Conservation (phyloP, 2,329 filamentous ascomycete species). For the Diaporthe citri region DNA sequence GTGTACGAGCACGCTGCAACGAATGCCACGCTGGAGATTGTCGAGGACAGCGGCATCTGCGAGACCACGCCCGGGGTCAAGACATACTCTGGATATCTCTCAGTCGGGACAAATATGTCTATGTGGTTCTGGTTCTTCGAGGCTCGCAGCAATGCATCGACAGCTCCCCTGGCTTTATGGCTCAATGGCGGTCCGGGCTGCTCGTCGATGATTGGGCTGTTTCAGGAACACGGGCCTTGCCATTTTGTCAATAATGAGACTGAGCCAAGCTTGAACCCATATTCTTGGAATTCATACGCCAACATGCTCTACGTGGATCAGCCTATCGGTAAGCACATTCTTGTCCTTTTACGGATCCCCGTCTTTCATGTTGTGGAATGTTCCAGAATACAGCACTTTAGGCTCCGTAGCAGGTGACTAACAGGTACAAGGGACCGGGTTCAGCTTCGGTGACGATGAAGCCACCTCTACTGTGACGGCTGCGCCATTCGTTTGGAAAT, state of each 20-base stretch:
- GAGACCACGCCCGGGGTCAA: conserved; percentile 37
- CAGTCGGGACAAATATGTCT: conserved; percentile 25
- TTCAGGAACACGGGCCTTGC: conserved; percentile 65
- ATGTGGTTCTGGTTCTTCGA: conserved; percentile 53
- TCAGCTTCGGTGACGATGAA: conserved; percentile 47
- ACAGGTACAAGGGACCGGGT: conserved; percentile 58
- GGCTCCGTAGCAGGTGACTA: too few species aligned
- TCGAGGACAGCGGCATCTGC: conserved; percentile 33
- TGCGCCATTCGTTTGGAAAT: conserved; percentile 34
- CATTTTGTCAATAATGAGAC: conserved; percentile 59
- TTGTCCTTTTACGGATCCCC: too few species aligned
- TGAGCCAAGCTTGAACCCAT: conserved; percentile 65
- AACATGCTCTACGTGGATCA: conserved; percentile 65
- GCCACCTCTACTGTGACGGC: conserved; percentile 36
- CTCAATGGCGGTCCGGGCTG: conserved; percentile 70
- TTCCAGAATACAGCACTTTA: too few species aligned
- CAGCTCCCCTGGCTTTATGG: conserved; percentile 64
- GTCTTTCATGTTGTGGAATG: too few species aligned
- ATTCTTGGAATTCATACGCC: conserved; percentile 69
- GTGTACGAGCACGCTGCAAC: conserved; percentile 27
- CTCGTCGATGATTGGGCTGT: conserved; percentile 65
- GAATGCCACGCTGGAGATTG: conserved; percentile 11
- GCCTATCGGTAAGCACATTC: conserved; percentile 56
- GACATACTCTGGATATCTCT: conserved; percentile 35
- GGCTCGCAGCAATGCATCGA: conserved; percentile 47